Evolutionary conservation across 2,329 filamentous ascomycete species (phyloP).

Genomic region (Colletotrichum musicola): DNA sequence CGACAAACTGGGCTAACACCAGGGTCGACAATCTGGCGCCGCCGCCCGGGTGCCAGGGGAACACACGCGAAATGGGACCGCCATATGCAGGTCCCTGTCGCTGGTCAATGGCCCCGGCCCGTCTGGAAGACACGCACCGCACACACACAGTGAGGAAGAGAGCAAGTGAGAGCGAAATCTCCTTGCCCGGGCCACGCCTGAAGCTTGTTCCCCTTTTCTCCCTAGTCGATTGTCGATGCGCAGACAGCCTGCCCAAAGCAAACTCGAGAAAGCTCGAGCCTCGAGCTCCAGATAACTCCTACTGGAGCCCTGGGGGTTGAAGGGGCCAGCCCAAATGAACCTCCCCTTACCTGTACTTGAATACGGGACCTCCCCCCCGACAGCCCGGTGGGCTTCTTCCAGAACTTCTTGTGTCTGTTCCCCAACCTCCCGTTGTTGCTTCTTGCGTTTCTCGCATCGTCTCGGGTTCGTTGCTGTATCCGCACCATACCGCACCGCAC

Average conservation of each 20-base stretch:
- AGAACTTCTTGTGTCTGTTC: slow-evolving; percentile 27
- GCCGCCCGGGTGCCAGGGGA: slow-evolving; percentile 35
- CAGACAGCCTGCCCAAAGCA: slow-evolving; percentile 28
- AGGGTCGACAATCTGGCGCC: slow-evolving; percentile 33
- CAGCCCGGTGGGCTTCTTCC: neutral
- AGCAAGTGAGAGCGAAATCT: slow-evolving; percentile 25
- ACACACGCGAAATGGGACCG: slow-evolving; percentile 34
- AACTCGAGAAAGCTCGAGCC: slow-evolving; percentile 33
- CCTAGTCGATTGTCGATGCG: slow-evolving; percentile 38
- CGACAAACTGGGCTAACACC: slow-evolving; percentile 30
- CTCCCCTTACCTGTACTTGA: slow-evolving; percentile 30
- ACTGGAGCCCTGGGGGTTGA: neutral
- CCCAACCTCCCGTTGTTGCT: slow-evolving; percentile 31
- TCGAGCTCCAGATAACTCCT: neutral
- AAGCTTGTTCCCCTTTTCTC: slow-evolving; percentile 39
- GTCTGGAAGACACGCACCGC: neutral
- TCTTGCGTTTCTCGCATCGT: slow-evolving; percentile 29
- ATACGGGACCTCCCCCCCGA: slow-evolving; percentile 24
- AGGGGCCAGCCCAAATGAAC: slow-evolving; percentile 1
- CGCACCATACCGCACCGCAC: slow-evolving; percentile 13
- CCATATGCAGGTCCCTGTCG: slow-evolving; percentile 25
- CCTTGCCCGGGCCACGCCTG: slow-evolving; percentile 36
- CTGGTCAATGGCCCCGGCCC: slow-evolving; percentile 6
- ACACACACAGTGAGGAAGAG: neutral
- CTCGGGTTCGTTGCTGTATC: slow-evolving; percentile 14